These are phyloP conservation scores for Strobilomyces echinocephalus DNA, from an alignment of 768 basidiomycete genomes.

Conservation along the genomic window DNA sequence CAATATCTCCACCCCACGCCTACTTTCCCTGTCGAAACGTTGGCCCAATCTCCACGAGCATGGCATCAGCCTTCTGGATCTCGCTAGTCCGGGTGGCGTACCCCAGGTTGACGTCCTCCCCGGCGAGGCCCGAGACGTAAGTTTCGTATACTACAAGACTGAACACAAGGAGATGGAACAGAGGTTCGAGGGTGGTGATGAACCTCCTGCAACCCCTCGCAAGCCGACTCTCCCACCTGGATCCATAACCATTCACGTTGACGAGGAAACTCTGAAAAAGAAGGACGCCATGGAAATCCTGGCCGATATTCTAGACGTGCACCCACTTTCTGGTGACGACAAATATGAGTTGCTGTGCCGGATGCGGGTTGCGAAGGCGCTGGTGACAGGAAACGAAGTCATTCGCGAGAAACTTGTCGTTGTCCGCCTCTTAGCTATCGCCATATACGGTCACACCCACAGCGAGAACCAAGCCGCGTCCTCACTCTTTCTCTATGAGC, in stretches of 20 bases:
- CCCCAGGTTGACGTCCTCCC: slow-evolving; percentile 60
- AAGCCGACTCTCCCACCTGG: slow-evolving; percentile 42
- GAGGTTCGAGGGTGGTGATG: slow-evolving; percentile 41
- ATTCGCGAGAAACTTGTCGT: slow-evolving; percentile 78
- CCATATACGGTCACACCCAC: slow-evolving; percentile 88
- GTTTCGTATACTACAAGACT: slow-evolving; percentile 76
- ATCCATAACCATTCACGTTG: slow-evolving; percentile 58
- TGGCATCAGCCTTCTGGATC: slow-evolving; percentile 69
- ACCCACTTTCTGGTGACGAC: slow-evolving; percentile 73
- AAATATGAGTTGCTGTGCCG: slow-evolving; percentile 86
- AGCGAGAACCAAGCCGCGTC: slow-evolving; percentile 72
- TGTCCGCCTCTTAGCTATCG: slow-evolving; percentile 80
- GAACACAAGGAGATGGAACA: slow-evolving; percentile 46
- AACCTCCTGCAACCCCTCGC: slow-evolving; percentile 45
- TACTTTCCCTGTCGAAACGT: slow-evolving; percentile 78
- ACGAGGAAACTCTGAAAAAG: slow-evolving; percentile 53
- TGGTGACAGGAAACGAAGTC: slow-evolving; percentile 51
- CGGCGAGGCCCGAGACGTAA: slow-evolving; percentile 69
- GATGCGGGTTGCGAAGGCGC: slow-evolving; percentile 71
- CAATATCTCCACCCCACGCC: slow-evolving; percentile 75
- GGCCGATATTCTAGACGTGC: slow-evolving; percentile 61
- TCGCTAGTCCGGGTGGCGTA: slow-evolving; percentile 53
- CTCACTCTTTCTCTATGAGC: slow-evolving; percentile 89
- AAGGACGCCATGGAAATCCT: slow-evolving; percentile 74
- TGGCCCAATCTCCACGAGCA: slow-evolving; percentile 82